A percentile compares a stretch with the other conserved stretches of the same genome.
Evolutionary conservation across 73 alveolate genomes (phyloP).

Genomic region (Stentor coeruleus): DNA sequence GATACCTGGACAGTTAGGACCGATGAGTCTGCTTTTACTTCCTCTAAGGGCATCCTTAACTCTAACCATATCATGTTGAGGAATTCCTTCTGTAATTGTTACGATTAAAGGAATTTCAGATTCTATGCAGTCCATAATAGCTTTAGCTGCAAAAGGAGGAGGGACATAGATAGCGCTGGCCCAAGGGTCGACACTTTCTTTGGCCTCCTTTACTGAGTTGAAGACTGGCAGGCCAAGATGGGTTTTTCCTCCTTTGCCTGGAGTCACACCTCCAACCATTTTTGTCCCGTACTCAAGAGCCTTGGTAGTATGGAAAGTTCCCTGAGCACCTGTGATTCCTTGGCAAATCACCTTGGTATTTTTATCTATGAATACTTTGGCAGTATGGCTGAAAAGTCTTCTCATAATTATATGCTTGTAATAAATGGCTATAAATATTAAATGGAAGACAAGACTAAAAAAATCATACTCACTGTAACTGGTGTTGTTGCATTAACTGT

Average conservation of each 20-base stretch:
- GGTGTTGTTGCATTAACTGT: no score
- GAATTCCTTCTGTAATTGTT: conserved; percentile 97
- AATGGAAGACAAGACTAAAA: background rate
- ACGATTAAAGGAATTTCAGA: conserved; percentile 90
- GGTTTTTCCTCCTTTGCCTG: conserved; percentile 68
- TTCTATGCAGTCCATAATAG: conserved; percentile 79
- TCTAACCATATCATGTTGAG: conserved; percentile 85
- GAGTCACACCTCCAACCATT: conserved; percentile 97
- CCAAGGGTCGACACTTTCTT: conserved; percentile 77
- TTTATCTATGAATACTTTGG: conserved; percentile 62
- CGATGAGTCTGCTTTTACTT: conserved; percentile 87
- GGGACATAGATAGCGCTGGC: conserved; percentile 97
- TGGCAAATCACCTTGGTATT: conserved; percentile 96
- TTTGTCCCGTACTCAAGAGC: conserved; percentile 90
- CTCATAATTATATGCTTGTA: background rate
- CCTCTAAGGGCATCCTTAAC: conserved; percentile 87
- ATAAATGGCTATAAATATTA: background rate
- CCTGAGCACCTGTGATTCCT: conserved; percentile 97
- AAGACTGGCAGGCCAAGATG: conserved; percentile 85
- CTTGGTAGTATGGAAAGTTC: conserved; percentile 91
- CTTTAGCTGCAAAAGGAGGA: conserved; percentile 94
- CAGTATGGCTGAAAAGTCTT: conserved; percentile 28
- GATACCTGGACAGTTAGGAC: conserved; percentile 98
- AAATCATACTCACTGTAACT: background rate
- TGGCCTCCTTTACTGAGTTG: conserved; percentile 75